These are phyloP conservation scores for Colletotrichum sp. DNA, from an alignment of 2,329 filamentous ascomycete species.

Conservation along the genomic window DNA sequence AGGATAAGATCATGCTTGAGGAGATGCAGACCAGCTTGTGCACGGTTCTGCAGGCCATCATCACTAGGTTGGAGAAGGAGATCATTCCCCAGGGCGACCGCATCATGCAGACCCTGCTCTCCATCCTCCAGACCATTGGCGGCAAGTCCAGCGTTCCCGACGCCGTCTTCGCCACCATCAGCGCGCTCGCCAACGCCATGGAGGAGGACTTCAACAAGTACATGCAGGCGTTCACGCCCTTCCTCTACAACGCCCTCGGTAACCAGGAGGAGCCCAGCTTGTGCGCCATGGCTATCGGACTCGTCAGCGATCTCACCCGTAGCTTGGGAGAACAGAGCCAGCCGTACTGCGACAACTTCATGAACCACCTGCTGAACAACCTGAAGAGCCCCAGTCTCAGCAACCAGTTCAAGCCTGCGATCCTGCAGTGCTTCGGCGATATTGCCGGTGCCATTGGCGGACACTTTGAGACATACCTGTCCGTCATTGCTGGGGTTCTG, in stretches of 20 bases:
- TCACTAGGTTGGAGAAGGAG: conserved; percentile 89
- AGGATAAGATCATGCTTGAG: conserved; percentile 93
- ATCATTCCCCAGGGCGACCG: conserved; percentile 88
- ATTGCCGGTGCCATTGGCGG: conserved; percentile 94
- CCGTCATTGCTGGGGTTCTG: conserved; percentile 90
- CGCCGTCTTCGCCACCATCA: conserved; percentile 89
- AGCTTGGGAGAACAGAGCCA: conserved; percentile 89
- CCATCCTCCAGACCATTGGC: conserved; percentile 77
- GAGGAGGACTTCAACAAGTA: conserved; percentile 96
- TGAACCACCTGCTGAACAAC: conserved; percentile 97
- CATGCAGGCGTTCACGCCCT: conserved; percentile 94
- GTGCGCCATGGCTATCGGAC: conserved; percentile 95
- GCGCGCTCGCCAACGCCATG: conserved; percentile 87
- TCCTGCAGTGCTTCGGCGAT: conserved; percentile 96
- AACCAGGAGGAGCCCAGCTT: conserved; percentile 95
- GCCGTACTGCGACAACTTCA: conserved; percentile 95
- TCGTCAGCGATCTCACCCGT: conserved; percentile 95
- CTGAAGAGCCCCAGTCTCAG: conserved; percentile 85
- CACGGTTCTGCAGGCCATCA: conserved; percentile 89
- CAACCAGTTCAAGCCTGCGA: conserved; percentile 98
- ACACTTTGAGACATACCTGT: conserved; percentile 90
- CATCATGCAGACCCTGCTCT: conserved; percentile 89
- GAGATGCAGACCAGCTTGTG: conserved; percentile 97
- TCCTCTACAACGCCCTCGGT: conserved; percentile 89
- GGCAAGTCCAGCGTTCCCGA: conserved; percentile 94